phyloP scores from a whole-genome alignment of 2,329 filamentous ascomycete species.

The Trichoderma atrobrunneum region DNA sequence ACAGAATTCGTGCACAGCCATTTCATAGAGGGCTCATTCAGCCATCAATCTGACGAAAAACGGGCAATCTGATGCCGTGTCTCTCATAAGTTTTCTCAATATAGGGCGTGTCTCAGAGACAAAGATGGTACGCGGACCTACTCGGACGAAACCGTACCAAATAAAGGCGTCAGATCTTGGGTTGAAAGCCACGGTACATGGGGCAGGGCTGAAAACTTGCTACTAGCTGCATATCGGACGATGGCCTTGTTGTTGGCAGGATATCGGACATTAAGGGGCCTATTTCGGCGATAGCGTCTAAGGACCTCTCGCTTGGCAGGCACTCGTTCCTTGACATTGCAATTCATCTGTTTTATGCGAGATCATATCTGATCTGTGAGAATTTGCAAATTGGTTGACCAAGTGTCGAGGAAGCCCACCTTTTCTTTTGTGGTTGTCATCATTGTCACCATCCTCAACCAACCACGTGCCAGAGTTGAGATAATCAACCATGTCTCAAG shows the following conservation, averaged over 20 bases:
- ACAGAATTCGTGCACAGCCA: not conserved
- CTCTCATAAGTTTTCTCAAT: not conserved
- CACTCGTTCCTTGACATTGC: not conserved
- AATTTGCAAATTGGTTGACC: not conserved
- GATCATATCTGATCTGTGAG: not conserved
- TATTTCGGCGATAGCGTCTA: not conserved
- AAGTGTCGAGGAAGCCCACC: not conserved
- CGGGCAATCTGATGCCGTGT: not conserved
- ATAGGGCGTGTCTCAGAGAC: not conserved
- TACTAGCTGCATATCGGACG: not conserved
- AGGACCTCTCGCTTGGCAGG: not conserved
- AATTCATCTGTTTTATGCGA: not conserved
- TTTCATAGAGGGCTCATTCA: not conserved
- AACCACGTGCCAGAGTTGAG: not conserved
- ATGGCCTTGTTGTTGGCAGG: not conserved
- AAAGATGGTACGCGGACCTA: not conserved
- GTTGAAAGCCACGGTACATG: not conserved
- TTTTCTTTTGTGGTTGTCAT: not conserved
- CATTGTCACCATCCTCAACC: not conserved
- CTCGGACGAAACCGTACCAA: not conserved
- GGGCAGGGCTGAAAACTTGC: not conserved
- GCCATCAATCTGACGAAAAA: not conserved
- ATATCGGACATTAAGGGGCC: not conserved
- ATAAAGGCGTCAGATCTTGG: not conserved
- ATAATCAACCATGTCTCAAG: not conserved